These are phyloP conservation scores for Colletotrichum acutatum DNA, from an alignment of 2,329 filamentous ascomycete genomes.

Conservation along the genomic window DNA sequence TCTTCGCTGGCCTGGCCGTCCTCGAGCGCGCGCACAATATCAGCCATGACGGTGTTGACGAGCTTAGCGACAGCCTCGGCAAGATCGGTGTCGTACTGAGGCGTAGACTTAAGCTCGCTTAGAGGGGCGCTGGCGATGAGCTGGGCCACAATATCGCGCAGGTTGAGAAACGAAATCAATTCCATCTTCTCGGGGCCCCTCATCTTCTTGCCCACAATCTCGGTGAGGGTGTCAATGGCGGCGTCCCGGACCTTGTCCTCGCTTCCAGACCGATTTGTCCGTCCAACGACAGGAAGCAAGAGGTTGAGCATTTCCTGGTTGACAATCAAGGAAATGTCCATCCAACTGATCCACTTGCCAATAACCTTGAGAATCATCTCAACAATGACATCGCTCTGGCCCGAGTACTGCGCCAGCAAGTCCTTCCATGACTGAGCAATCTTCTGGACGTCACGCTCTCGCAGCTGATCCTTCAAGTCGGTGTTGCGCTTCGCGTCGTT, in stretches of 20 bases:
- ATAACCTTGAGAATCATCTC: constrained; percentile 93
- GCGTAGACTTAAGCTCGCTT: constrained; percentile 80
- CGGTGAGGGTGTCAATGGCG: constrained; percentile 93
- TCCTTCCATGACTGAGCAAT: constrained; percentile 93
- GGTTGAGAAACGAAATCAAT: constrained; percentile 90
- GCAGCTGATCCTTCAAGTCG: constrained; percentile 89
- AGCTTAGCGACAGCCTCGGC: constrained; percentile 95
- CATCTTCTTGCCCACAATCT: constrained; percentile 99
- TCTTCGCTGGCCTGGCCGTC: constrained; percentile 69
- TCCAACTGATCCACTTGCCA: constrained; percentile 98
- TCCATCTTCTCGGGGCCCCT: constrained; percentile 91
- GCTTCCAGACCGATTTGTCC: constrained; percentile 68
- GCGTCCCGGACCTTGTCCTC: constrained; percentile 88
- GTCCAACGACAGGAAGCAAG: constrained; percentile 88
- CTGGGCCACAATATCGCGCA: constrained; percentile 86
- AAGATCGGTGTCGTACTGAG: constrained; percentile 93
- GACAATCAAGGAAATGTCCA: constrained; percentile 93
- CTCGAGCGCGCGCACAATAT: constrained; percentile 89
- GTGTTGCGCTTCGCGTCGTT: constrained; percentile 87
- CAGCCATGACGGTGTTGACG: constrained; percentile 88
- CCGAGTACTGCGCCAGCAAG: constrained; percentile 81
- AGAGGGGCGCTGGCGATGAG: constrained; percentile 86
- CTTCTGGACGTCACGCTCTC: constrained; percentile 87
- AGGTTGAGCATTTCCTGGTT: constrained; percentile 88
- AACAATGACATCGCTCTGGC: constrained; percentile 76